Evolutionary conservation across 495 filamentous ascomycete genomes (phyloP), one percentile per base, ranked within the genome.

Genomic region (Penicillium malachiteum): DNA sequence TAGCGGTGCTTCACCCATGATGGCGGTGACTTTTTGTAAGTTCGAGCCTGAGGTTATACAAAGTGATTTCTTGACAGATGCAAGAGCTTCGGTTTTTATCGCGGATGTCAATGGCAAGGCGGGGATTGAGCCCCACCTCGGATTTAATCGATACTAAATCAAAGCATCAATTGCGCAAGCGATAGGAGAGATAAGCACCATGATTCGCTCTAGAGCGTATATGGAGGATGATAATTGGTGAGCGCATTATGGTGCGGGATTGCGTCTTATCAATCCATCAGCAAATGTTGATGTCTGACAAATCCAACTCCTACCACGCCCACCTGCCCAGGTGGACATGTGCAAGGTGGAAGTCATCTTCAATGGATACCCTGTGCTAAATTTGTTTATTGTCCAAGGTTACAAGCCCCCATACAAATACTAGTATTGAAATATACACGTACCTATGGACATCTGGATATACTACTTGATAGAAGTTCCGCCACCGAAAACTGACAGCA

Each of bases 1-100:
- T 3, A 59, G 17, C 26, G 49, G 21, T 26, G 65, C 61, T 38
- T 66, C 63, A 31, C 67, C 69, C 50, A 96, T 78, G 12, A 96
- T 78, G 12, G 47, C 18, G 48, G 26, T 21, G 11, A 14, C 12
- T 17, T n/a, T 12, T 3, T 13, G 31, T 32, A 17, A 16, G 6
- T 3, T 17, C 11, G 10, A 40, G 31, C 21, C n/a, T 32, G 43
- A 17, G 30, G 21, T 10, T 32, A 13, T 37, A 37, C 12, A 1
- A 37, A 13, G 8, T 13, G 34, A 13, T 13, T 37, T 7, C 12
- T 2, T 10, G 12, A 9, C 2, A 37, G 7, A 7, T 3, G 34
- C 21, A 26, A 44, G 17, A 10, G 34, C 8, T 37, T 37, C 12
- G 8, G 34, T 37, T 9, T 13, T 37, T 9, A 37, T 37, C 34